phyloP scores from a whole-genome alignment of 306 rosid genomes.

The Quercus glauca region DNA sequence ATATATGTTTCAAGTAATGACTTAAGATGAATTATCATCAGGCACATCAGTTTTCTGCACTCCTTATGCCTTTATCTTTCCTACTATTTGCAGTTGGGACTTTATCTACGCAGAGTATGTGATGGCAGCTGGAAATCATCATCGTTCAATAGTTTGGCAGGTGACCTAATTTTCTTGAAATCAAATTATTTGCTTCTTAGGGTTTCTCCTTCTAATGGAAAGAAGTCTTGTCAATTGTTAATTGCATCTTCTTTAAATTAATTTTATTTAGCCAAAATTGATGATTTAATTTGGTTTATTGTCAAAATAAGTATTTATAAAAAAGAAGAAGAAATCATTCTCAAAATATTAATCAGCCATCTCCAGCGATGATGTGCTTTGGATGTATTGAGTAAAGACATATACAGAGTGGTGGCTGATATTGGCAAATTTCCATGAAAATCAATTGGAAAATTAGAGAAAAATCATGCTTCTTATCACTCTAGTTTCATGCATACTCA shows the following conservation, averaged over 20 bases:
- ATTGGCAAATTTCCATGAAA: not conserved
- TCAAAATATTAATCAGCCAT: not conserved
- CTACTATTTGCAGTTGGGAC: slow-evolving; percentile 81
- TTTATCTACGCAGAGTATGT: slow-evolving; percentile 96
- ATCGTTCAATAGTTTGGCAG: slow-evolving; percentile 97
- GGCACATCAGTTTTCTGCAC: not conserved
- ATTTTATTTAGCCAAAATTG: not conserved
- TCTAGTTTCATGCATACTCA: not conserved
- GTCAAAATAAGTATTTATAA: not conserved
- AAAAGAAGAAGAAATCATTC: too few relatives aligned
- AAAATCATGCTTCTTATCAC: not conserved
- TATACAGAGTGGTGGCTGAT: not conserved
- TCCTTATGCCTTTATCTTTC: slow-evolving; percentile 16
- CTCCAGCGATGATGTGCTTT: not conserved
- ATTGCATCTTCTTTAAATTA: not conserved
- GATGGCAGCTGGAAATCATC: slow-evolving; percentile 92
- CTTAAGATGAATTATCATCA: not conserved
- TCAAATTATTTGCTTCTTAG: slow-evolving; percentile 3
- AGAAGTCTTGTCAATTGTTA: slow-evolving; percentile 4
- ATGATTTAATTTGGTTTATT: not conserved
- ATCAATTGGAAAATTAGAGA: not conserved
- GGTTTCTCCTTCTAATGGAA: slow-evolving; percentile 1
- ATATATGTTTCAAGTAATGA: slow-evolving; percentile 11
- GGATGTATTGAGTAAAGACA: not conserved
- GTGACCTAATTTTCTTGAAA: slow-evolving; percentile 33